Conservation (phyloP, 208 protist genomes). For the Wallacemonas rigidus region DNA sequence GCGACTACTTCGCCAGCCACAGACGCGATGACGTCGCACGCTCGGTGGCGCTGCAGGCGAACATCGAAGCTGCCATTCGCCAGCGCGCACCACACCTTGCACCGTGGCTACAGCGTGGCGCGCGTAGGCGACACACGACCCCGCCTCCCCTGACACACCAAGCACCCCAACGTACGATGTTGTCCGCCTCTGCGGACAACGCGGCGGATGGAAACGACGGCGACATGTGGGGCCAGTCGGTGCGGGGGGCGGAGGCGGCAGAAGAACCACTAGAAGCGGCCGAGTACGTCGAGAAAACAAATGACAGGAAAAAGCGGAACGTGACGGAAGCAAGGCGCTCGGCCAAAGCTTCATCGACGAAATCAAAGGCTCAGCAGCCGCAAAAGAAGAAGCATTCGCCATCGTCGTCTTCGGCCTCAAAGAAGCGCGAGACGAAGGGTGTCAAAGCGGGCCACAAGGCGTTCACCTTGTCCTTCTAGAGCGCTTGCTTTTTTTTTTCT, state of each 20-base stretch:
- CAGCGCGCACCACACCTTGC: slow-evolving; percentile 33
- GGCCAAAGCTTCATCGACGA: no score
- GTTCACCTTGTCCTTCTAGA: neutral
- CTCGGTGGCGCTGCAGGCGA: slow-evolving; percentile 43
- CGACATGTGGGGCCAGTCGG: no score
- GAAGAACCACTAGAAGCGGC: no score
- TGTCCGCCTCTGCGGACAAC: neutral
- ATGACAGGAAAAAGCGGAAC: no score
- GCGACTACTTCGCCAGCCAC: slow-evolving; percentile 67
- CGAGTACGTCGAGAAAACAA: no score
- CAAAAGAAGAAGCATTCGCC: no score
- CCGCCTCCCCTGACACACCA: neutral
- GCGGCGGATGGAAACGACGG: no score
- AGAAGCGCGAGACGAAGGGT: neutral
- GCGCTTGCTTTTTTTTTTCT: neutral
- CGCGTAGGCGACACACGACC: slow-evolving; percentile 17
- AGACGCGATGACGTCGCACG: slow-evolving; percentile 47
- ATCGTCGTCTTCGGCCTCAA: neutral
- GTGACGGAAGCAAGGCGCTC: no score
- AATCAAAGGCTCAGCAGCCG: no score
- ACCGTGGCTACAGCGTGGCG: slow-evolving; percentile 26
- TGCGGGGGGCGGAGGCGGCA: no score
- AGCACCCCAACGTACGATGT: neutral
- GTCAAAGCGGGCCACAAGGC: neutral
- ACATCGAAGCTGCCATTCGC: slow-evolving; percentile 43